Evolutionary conservation across 1,284 basidiomycete species (phyloP).

Genomic region (Trichosporon sp.): DNA sequence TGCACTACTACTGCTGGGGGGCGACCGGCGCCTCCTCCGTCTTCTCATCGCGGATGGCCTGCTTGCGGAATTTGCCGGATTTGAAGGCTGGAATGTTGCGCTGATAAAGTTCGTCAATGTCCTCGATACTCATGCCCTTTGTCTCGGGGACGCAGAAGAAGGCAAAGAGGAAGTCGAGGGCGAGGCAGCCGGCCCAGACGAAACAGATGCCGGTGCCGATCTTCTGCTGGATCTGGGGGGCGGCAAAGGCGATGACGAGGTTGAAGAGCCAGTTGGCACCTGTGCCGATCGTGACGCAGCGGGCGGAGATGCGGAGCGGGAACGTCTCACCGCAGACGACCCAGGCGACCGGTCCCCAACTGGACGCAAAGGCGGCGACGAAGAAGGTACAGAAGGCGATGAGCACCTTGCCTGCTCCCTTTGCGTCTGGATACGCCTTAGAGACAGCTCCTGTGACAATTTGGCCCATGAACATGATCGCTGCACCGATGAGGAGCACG

Average conservation of each 20-base stretch:
- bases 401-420: conserved; percentile 48
- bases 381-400: conserved; percentile 53
- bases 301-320: conserved; percentile 45
- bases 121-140: conserved; percentile 41
- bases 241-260: conserved; percentile 46
- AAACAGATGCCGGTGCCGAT: conserved; percentile 46
- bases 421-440: conserved; percentile 30
- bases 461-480: conserved; percentile 49
- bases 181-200: conserved; percentile 46
- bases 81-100: conserved; percentile 40
- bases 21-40: background rate
- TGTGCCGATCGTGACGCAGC: conserved; percentile 48
- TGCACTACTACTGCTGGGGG: background rate
- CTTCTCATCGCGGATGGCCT: background rate
- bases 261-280: conserved; percentile 49
- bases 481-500: conserved; percentile 49
- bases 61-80: conserved; percentile 24
- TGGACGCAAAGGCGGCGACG: conserved; percentile 50
- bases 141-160: conserved; percentile 49
- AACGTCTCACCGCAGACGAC: conserved; percentile 49
- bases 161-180: conserved; percentile 31
- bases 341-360: conserved; percentile 50
- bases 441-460: conserved; percentile 50
- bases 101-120: conserved; percentile 47
- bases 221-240: conserved; percentile 42